Percentiles rank a stretch among this genome's conserved stretches.
Evolutionary conservation across 2,329 filamentous ascomycete genomes (phyloP).

Genomic region (Diaporthe helianthi): DNA sequence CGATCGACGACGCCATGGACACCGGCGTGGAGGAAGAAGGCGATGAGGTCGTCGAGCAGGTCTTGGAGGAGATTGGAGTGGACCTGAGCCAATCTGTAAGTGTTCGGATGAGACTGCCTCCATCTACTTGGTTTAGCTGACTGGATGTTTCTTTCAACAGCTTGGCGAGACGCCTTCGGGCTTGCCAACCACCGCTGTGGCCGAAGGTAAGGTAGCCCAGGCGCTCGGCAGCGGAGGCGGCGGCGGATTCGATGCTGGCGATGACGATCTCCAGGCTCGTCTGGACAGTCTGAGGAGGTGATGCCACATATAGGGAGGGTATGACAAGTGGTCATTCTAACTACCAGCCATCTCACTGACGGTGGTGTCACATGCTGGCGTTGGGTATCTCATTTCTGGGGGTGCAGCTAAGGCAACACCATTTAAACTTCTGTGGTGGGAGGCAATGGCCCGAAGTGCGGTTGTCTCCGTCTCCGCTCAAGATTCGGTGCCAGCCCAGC

Average conservation of each 20-base stretch:
- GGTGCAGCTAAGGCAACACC: background rate
- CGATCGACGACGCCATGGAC: constrained; percentile 95
- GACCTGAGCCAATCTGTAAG: constrained; percentile 89
- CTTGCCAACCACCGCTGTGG: constrained; percentile 74
- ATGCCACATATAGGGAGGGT: constrained; percentile 10
- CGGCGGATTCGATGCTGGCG: constrained; percentile 67
- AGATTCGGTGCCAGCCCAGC: background rate
- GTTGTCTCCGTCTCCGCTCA: background rate
- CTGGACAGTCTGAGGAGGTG: constrained; percentile 82
- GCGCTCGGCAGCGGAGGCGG: constrained; percentile 73
- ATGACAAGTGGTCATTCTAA: background rate
- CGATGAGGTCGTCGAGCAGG: constrained; percentile 95
- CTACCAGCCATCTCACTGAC: background rate
- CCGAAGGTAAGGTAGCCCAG: constrained; percentile 83
- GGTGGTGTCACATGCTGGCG: constrained; percentile 3
- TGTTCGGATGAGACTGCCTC: constrained; percentile 37
- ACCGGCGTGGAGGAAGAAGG: constrained; percentile 90
- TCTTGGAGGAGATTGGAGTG: constrained; percentile 95
- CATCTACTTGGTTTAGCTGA: background rate
- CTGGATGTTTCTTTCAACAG: constrained; percentile 56
- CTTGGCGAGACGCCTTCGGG: constrained; percentile 91
- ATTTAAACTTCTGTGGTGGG: background rate
- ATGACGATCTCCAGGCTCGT: constrained; percentile 92
- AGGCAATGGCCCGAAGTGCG: constrained; percentile 8
- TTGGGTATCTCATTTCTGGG: background rate